Percentiles rank a stretch among this genome's conserved stretches.
Evolutionary conservation across 1,284 basidiomycete species (phyloP).

Genomic region (Sanghuangporus baumii): DNA sequence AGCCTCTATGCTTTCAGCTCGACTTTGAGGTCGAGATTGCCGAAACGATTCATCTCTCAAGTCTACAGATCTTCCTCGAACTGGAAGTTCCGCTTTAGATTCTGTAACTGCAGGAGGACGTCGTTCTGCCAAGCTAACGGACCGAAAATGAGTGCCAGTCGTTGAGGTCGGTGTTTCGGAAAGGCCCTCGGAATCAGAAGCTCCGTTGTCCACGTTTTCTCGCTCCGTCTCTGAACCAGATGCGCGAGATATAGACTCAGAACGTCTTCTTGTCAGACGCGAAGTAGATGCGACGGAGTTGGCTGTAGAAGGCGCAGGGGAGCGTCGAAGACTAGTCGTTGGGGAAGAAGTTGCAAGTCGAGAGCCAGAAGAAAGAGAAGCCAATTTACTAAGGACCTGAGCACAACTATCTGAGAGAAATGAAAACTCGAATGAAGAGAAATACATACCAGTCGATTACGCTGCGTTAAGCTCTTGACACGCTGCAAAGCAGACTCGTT

Average conservation of each 20-base stretch:
- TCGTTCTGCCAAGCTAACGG: conserved; percentile 34
- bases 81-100: conserved; percentile 31
- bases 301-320: conserved; percentile 28
- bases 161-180: conserved; percentile 36
- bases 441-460: conserved; percentile 59
- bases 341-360: conserved; percentile 40
- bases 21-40: conserved; percentile 11
- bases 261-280: conserved; percentile 8
- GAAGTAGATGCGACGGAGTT: conserved; percentile 27
- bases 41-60: conserved; percentile 24
- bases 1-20: conserved; percentile 36
- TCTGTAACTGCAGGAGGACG: conserved; percentile 51
- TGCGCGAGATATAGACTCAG: conserved; percentile 20
- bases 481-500: conserved; percentile 56
- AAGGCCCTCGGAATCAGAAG: conserved; percentile 37
- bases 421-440: background rate
- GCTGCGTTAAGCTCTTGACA: conserved; percentile 60
- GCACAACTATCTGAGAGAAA: conserved; percentile 1
- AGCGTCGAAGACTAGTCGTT: conserved; percentile 26
- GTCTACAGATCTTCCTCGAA: conserved; percentile 29
- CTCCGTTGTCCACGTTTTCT: conserved; percentile 37
- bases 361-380: conserved; percentile 48
- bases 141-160: conserved; percentile 23
- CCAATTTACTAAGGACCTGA: conserved; percentile 65
- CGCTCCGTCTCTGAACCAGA: conserved; percentile 77